These are phyloP conservation scores for Wickerhamomyces xylosicus DNA, from an alignment of 805 yeast genomes.

Conservation along the genomic window DNA sequence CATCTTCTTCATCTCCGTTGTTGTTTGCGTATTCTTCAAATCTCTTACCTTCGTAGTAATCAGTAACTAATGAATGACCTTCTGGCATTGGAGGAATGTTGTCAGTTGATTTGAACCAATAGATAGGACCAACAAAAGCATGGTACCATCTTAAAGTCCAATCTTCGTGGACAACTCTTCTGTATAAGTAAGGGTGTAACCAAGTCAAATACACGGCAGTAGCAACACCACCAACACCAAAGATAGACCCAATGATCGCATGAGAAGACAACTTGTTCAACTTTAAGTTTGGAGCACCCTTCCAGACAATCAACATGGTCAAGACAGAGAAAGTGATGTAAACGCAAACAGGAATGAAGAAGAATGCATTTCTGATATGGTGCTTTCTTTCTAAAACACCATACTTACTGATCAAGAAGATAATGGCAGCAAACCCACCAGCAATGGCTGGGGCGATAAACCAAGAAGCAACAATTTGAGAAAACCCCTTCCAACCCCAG, in stretches of 20 bases:
- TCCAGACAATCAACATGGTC: constrained; percentile 73
- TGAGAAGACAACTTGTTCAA: constrained; percentile 42
- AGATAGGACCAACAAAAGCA: constrained; percentile 44
- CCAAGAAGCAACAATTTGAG: constrained; percentile 73
- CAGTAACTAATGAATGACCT: constrained; percentile 44
- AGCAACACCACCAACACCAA: constrained; percentile 59
- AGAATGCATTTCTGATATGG: constrained; percentile 43
- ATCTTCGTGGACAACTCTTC: constrained; percentile 51
- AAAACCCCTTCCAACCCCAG: constrained; percentile 74
- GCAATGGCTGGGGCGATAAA: constrained; percentile 67
- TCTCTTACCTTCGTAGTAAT: constrained; percentile 58
- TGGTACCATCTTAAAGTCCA: constrained; percentile 58
- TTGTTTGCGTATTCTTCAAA: constrained; percentile 9
- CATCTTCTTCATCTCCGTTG: constrained; percentile 5
- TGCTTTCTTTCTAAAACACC: constrained; percentile 50
- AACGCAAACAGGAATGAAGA: constrained; percentile 50
- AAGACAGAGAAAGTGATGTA: constrained; percentile 49
- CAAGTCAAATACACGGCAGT: constrained; percentile 38
- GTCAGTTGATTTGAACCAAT: constrained; percentile 42
- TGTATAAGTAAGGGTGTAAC: constrained; percentile 49
- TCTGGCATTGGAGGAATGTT: constrained; percentile 59
- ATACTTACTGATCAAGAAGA: constrained; percentile 51
- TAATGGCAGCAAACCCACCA: constrained; percentile 47
- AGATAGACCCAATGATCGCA: constrained; percentile 45
- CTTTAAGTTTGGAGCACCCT: constrained; percentile 63